Evolutionary conservation across 441 rosid genomes (phyloP).

Genomic region (Bocquillonia castaneifolia): DNA sequence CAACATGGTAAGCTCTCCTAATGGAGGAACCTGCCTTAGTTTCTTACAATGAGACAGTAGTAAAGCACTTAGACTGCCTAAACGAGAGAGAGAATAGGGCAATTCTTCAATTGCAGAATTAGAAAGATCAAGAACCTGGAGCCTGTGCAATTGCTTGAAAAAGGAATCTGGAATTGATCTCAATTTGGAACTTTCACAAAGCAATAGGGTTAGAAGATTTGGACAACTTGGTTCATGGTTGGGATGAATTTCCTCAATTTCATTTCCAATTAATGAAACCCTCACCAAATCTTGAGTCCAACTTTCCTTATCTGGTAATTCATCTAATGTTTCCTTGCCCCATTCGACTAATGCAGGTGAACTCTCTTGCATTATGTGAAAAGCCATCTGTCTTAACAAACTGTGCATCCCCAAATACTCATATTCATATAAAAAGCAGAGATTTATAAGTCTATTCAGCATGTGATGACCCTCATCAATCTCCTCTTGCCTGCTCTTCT

Average conservation of each 20-base stretch:
- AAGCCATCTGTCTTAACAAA: constrained; percentile 8
- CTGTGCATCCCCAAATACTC: not conserved
- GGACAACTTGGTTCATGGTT: constrained; percentile 9
- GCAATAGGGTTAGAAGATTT: not conserved
- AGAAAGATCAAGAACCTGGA: constrained; percentile 14
- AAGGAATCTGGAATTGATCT: constrained; percentile 1
- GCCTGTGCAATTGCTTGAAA: not conserved
- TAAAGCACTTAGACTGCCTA: constrained; percentile 21
- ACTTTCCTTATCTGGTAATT: not conserved
- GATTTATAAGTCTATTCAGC: constrained; percentile 12
- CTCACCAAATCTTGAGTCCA: constrained; percentile 4
- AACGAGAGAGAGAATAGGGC: constrained; percentile 19
- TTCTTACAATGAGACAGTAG: not conserved
- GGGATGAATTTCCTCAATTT: not conserved
- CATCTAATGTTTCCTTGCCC: not conserved
- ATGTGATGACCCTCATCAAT: constrained; percentile 10
- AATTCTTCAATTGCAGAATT: not conserved
- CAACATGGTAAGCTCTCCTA: constrained; percentile 10
- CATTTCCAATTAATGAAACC: not conserved
- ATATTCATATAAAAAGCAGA: constrained; percentile 4
- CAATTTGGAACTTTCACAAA: not conserved
- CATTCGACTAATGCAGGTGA: not conserved
- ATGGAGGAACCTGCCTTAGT: not conserved
- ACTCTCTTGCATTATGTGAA: not conserved
- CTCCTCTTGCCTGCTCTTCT: not conserved